Evolutionary conservation across 805 yeast species (phyloP).

Genomic region (Lipomyces starkeyi): DNA sequence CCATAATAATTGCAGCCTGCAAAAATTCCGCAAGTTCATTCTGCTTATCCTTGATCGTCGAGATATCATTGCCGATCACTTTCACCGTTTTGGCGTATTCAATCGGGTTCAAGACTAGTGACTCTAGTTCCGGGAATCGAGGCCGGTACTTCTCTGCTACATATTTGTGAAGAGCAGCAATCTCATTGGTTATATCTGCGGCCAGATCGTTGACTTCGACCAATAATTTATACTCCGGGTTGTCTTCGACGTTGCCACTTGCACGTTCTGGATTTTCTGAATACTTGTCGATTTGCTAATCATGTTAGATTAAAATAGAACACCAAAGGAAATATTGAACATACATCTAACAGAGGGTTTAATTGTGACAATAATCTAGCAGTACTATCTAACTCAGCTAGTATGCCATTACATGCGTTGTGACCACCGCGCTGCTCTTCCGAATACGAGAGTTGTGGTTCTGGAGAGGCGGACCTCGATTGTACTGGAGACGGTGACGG

Average conservation of each 20-base stretch:
- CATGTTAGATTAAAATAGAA: not conserved
- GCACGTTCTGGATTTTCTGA: constrained; percentile 40
- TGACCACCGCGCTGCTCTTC: constrained; percentile 29
- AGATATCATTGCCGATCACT: constrained; percentile 57
- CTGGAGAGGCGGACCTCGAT: constrained; percentile 27
- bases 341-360: constrained; percentile 21
- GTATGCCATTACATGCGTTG: constrained; percentile 2
- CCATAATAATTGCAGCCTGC: constrained; percentile 69
- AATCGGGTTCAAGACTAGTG: constrained; percentile 64
- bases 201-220: constrained; percentile 61
- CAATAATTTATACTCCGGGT: constrained; percentile 58
- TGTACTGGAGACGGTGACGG: constrained; percentile 28
- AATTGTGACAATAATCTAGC: constrained; percentile 24
- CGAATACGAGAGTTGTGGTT: constrained; percentile 5
- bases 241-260: constrained; percentile 42
- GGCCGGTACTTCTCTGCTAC: constrained; percentile 60
- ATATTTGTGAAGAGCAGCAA: constrained; percentile 55
- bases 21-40: constrained; percentile 52
- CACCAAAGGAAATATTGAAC: not conserved
- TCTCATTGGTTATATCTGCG: constrained; percentile 61
- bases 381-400: constrained; percentile 30
- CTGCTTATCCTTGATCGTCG: constrained; percentile 42
- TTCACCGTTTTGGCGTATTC: constrained; percentile 63
- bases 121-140: constrained; percentile 73
- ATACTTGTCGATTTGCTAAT: constrained; percentile 29